phyloP scores from a whole-genome alignment of 352 stramenopile genomes.

The Thraustotheca clavata region DNA sequence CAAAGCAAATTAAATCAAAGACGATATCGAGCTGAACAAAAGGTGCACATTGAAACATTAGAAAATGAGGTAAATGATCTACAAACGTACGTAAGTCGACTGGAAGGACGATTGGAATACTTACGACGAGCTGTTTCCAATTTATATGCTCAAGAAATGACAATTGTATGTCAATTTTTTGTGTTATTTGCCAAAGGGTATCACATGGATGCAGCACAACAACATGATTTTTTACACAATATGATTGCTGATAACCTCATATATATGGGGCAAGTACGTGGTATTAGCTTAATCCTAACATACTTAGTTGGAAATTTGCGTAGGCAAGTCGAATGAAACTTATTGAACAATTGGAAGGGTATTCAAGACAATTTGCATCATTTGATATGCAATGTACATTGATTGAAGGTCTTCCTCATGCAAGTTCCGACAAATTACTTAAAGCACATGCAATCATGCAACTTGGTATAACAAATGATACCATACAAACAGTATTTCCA shows the following conservation, averaged over 20 bases:
- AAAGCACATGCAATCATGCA: constrained; percentile 33
- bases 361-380: constrained; percentile 42
- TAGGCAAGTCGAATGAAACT: constrained; percentile 23
- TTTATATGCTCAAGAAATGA: neutral
- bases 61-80: neutral
- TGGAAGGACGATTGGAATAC: neutral
- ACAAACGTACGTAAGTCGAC: neutral
- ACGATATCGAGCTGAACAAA: constrained; percentile 11
- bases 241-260: constrained; percentile 6
- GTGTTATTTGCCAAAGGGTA: neutral
- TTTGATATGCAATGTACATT: constrained; percentile 32
- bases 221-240: constrained; percentile 7
- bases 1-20: constrained; percentile 20
- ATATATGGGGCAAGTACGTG: constrained; percentile 22
- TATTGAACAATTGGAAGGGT: constrained; percentile 52
- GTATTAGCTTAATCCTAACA: neutral
- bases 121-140: neutral
- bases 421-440: constrained; percentile 38
- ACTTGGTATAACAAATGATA: constrained; percentile 41
- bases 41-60: neutral
- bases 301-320: neutral
- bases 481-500: constrained; percentile 58
- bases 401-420: constrained; percentile 34
- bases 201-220: neutral
- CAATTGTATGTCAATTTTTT: neutral